phyloP scores from a whole-genome alignment of 2,329 filamentous ascomycete genomes.

The Exutisphaerella laricina region DNA sequence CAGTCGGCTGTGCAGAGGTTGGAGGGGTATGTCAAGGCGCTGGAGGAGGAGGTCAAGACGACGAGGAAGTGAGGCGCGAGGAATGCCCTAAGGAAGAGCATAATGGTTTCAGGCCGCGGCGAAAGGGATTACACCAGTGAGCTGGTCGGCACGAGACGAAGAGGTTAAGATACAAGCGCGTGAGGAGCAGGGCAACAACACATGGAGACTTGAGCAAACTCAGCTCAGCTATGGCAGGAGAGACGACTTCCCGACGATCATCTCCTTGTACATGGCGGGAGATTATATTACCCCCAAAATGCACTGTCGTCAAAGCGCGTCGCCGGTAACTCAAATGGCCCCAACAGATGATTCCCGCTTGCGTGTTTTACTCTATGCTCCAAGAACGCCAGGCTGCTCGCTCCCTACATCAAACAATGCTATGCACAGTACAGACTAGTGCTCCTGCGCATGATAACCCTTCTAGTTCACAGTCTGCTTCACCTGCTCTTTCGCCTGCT shows the following conservation, averaged over 20 bases:
- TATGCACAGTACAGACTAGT: not conserved
- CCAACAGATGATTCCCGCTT: conserved; percentile 5
- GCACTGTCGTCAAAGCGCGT: conserved; percentile 3
- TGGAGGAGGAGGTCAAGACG: conserved; percentile 69
- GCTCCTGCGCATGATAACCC: too few species aligned
- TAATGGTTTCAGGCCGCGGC: not conserved
- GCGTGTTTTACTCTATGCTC: conserved; percentile 8
- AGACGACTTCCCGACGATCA: not conserved
- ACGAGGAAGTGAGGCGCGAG: conserved; percentile 52
- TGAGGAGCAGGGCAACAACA: not conserved
- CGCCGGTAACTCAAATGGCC: not conserved
- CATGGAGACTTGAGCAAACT: not conserved
- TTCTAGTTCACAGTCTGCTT: conserved; percentile 4
- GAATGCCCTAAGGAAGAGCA: not conserved
- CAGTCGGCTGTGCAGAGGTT: conserved; percentile 83
- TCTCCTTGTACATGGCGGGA: conserved; percentile 25
- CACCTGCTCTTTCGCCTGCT: conserved; percentile 35
- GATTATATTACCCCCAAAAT: conserved; percentile 23
- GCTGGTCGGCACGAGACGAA: too few species aligned
- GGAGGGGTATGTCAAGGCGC: conserved; percentile 71
- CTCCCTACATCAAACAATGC: conserved; percentile 2
- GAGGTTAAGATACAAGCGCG: not conserved
- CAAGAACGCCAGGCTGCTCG: conserved; percentile 11
- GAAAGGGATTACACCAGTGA: too few species aligned
- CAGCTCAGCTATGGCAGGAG: not conserved